Conservation (phyloP, 768 basidiomycete species). For the Phaeolepiota aurea region DNA sequence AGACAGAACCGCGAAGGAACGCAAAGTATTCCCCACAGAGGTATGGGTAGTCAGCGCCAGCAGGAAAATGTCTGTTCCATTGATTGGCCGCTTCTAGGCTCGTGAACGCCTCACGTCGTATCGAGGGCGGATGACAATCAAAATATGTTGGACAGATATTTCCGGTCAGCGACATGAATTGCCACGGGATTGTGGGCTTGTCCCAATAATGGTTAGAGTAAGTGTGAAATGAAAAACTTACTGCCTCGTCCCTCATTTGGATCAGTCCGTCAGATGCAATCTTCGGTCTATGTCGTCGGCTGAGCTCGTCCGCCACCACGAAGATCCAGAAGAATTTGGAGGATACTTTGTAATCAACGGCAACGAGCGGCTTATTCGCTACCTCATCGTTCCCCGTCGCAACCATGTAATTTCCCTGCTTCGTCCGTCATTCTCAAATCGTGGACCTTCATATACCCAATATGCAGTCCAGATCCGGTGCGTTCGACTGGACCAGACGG, state of each 20-base stretch:
- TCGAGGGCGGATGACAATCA: constrained; percentile 80
- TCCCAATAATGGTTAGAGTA: constrained; percentile 97
- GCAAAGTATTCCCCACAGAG: constrained; percentile 84
- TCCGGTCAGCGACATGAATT: constrained; percentile 61
- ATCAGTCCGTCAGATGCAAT: constrained; percentile 86
- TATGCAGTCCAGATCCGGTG: constrained; percentile 95
- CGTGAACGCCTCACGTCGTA: constrained; percentile 92
- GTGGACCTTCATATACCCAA: constrained; percentile 91
- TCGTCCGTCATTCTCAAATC: constrained; percentile 85
- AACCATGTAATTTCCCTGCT: constrained; percentile 92
- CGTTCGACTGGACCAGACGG: constrained; percentile 88
- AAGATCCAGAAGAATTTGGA: constrained; percentile 98
- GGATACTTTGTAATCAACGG: constrained; percentile 99
- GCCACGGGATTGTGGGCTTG: constrained; percentile 81
- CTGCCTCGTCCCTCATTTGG: constrained; percentile 1
- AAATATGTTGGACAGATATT: constrained; percentile 76
- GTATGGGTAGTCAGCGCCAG: constrained; percentile 27
- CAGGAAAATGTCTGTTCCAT: background rate
- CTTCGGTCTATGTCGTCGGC: constrained; percentile 78
- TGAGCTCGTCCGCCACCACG: constrained; percentile 81
- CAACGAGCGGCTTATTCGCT: constrained; percentile 97
- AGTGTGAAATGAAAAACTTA: constrained; percentile 20
- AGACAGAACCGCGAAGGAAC: constrained; percentile 64
- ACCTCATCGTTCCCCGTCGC: constrained; percentile 90
- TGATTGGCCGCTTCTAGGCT: constrained; percentile 41